Evolutionary conservation across 371 early-diverging fungal species (phyloP).

Genomic region (Globomyces sp.): DNA sequence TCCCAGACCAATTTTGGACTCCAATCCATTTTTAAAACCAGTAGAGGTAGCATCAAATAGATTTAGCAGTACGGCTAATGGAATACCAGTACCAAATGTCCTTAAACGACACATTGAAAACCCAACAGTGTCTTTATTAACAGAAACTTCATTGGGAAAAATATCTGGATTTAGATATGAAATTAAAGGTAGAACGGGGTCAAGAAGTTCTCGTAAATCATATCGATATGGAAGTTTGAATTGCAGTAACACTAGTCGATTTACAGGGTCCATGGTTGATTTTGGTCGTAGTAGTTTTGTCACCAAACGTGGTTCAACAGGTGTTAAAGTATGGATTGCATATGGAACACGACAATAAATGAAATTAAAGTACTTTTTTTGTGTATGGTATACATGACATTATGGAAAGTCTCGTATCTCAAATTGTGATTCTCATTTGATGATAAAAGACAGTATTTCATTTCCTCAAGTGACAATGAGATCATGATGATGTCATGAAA

Average conservation of each 20-base stretch:
- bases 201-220: not conserved
- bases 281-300: slow-evolving; percentile 14
- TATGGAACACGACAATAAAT: slow-evolving; percentile 1
- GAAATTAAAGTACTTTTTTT: no score
- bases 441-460: no score
- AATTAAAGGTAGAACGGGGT: slow-evolving; percentile 14
- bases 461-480: no score
- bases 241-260: not conserved
- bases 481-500: no score
- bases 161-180: slow-evolving; percentile 7
- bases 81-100: slow-evolving; percentile 14
- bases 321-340: slow-evolving; percentile 18
- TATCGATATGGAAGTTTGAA: slow-evolving; percentile 3
- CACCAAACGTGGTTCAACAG: slow-evolving; percentile 9
- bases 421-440: no score
- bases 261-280: slow-evolving; percentile 16
- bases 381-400: no score
- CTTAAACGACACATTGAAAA: slow-evolving; percentile 5
- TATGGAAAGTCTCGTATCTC: no score
- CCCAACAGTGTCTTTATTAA: not conserved
- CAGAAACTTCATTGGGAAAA: slow-evolving; percentile 12
- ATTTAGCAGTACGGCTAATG: not conserved
- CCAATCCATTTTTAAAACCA: not conserved
- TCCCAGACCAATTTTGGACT: not conserved
- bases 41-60: not conserved